Evolutionary conservation across 2,329 filamentous ascomycete species (phyloP), one percentile per base, ranked within the genome.

Genomic region (Aplosporella prunicola): DNA sequence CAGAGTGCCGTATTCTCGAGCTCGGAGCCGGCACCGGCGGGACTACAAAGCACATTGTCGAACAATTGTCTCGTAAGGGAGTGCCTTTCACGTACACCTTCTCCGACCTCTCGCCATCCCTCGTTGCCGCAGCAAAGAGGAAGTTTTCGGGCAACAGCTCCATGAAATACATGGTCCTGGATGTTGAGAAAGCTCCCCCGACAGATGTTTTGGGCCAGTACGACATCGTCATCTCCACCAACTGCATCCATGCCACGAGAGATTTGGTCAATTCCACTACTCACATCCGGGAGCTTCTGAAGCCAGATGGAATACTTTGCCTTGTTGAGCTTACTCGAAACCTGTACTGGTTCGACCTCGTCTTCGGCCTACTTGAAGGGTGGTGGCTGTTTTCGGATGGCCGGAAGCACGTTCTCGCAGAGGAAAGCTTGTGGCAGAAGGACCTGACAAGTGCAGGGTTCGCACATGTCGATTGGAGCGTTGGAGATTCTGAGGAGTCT

Each of bases 371-470:
- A 5, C 45, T 64, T 1, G 58, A 61, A 15, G 61, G 60, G 1
- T 63, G 61, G 61, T 63, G 61, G 61, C 41, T 56, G 0, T 60
- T 59, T 32, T 47, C 55, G 1, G 58, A 62, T 40, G 57, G 45
- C 13, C 51, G 56, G 2, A 15, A 34, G 9, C 49, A 60, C 35
- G 47, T 46, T 2, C 25, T 56, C 1, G 43, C 39, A 1, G 20
- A 23, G 6, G 39, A 47, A 15, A 3, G 25, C 5, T 16, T 31
- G 2, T 58, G 54, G 55, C 36, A 51, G 6, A n/a, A 39, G 5
- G 34, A 31, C 2, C 27, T 57, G 15, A 41, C 38, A 15, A 23
- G 35, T 11, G 43, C 44, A 8, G 51, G 51, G 1, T 55, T 45
- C 34, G 24, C 38, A 0, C 39, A 49, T n/a, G 46, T 53, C 6